Evolutionary conservation across 805 yeast species (phyloP).

Genomic region (Blastobotrys robertii): DNA sequence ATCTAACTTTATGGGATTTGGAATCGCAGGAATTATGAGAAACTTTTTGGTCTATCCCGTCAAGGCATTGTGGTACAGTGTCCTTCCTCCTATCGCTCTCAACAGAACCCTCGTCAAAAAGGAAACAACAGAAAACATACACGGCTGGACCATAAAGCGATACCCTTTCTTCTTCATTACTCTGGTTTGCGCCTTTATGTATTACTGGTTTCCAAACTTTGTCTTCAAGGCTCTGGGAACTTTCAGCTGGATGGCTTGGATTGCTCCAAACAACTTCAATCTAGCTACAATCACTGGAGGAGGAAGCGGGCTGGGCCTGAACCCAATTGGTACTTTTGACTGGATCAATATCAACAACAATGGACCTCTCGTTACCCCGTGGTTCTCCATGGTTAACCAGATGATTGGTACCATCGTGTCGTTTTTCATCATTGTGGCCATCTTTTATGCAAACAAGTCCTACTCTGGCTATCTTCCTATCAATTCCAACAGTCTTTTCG

Average conservation of each 20-base stretch:
- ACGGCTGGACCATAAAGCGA: constrained; percentile 55
- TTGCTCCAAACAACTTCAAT: constrained; percentile 39
- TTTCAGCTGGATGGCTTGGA: constrained; percentile 57
- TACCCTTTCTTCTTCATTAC: constrained; percentile 37
- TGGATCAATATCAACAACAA: constrained; percentile 29
- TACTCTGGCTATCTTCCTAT: constrained; percentile 54
- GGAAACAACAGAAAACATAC: constrained; percentile 25
- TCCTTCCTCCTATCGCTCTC: constrained; percentile 39
- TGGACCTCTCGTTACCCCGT: constrained; percentile 41
- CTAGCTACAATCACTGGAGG: constrained; percentile 45
- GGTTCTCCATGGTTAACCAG: constrained; percentile 29
- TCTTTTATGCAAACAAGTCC: constrained; percentile 47
- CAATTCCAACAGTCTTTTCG: constrained; percentile 42
- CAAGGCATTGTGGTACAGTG: constrained; percentile 45
- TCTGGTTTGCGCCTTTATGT: constrained; percentile 33
- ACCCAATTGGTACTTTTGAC: constrained; percentile 36
- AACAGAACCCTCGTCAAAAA: constrained; percentile 35
- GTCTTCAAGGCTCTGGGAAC: constrained; percentile 48
- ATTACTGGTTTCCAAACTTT: constrained; percentile 53
- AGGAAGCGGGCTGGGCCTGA: constrained; percentile 28
- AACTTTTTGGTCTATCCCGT: constrained; percentile 45
- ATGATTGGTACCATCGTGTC: constrained; percentile 34
- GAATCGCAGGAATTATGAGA: constrained; percentile 56
- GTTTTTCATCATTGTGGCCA: constrained; percentile 36
- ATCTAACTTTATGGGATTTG: constrained; percentile 55